Evolutionary conservation across 192 early-diverging fungal genomes (phyloP).

Genomic region (Linnemannia exigua): DNA sequence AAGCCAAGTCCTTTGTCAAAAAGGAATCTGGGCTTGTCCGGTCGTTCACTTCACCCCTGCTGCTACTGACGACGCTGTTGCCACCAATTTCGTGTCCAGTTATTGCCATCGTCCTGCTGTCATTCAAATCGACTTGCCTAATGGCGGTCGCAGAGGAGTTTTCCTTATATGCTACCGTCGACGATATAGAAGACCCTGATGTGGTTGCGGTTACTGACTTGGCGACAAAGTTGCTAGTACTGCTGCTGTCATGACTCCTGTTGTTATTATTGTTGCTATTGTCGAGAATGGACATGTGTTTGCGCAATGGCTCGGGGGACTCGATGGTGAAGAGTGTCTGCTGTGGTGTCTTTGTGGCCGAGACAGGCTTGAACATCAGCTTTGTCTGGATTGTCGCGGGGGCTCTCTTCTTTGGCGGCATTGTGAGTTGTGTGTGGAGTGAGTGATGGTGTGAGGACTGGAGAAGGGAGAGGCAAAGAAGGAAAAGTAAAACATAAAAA

Average conservation of each 20-base stretch:
- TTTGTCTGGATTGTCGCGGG: constrained; percentile 48
- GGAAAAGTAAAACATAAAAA: neutral
- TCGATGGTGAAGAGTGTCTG: constrained; percentile 13
- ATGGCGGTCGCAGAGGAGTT: neutral
- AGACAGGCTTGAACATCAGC: constrained; percentile 34
- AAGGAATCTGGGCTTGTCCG: neutral
- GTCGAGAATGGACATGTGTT: constrained; percentile 32
- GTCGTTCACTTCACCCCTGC: neutral
- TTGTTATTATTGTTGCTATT: neutral
- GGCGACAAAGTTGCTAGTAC: neutral
- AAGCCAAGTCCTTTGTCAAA: neutral
- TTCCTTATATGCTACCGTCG: neutral
- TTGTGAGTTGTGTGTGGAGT: neutral
- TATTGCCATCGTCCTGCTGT: neutral
- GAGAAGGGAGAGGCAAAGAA: neutral
- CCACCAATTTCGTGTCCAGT: constrained; percentile 41
- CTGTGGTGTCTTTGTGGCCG: neutral
- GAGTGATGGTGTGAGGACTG: neutral
- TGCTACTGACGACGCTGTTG: constrained; percentile 2
- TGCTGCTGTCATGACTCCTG: neutral
- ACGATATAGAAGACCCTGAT: no score
- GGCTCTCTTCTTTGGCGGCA: constrained; percentile 48
- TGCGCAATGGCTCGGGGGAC: constrained; percentile 12
- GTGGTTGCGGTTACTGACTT: neutral
- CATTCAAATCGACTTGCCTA: neutral